These are phyloP conservation scores for Saccharomycopsis javanensis DNA, from an alignment of 805 yeast genomes.

Conservation along the genomic window DNA sequence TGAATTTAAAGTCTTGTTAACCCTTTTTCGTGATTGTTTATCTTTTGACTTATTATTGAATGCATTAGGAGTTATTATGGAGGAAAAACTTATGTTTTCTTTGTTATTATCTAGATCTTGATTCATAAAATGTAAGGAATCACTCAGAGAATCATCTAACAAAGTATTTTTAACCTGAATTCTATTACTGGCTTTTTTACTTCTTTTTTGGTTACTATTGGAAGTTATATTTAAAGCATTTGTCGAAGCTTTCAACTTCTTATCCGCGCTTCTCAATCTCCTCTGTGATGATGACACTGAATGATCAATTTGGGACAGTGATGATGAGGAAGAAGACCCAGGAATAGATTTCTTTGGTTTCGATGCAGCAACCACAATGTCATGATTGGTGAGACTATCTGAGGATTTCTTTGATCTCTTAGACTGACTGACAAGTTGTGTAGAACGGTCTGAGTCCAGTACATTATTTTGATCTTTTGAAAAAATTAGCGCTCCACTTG, in stretches of 20 bases:
- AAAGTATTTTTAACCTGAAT: conserved; percentile 1
- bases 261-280: neutral
- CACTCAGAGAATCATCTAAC: conserved; percentile 16
- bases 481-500: conserved; percentile 7
- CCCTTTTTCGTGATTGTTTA: neutral
- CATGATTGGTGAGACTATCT: neutral
- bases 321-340: neutral
- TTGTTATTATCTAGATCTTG: conserved; percentile 4
- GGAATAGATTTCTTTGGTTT: neutral
- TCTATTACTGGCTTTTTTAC: neutral
- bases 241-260: neutral
- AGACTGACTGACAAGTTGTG: neutral
- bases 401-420: neutral
- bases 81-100: conserved; percentile 4
- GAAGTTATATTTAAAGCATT: neutral
- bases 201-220: neutral
- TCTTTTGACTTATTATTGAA: neutral
- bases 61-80: neutral
- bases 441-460: neutral
- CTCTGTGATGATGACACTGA: neutral
- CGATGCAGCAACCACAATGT: neutral
- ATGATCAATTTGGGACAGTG: neutral
- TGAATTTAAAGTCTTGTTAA: neutral
- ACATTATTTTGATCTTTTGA: neutral
- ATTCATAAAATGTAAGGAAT: conserved; percentile 10